Evolutionary conservation across 495 filamentous ascomycete species (phyloP), one percentile per base, ranked within the genome.

Genomic region (Hypoxylon trugodes): DNA sequence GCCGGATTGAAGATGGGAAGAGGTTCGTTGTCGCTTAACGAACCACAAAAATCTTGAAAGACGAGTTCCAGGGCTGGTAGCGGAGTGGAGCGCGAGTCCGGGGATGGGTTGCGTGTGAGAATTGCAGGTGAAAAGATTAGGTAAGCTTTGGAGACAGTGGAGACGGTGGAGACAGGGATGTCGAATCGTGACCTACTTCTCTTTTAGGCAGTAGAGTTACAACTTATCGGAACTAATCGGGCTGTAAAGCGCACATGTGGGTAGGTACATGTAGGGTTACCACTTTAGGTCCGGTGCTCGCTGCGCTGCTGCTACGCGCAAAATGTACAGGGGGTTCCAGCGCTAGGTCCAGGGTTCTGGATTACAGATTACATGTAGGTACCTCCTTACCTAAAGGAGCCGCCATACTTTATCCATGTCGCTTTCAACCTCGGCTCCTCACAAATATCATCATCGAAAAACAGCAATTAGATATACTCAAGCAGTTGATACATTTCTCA

Each of bases 21-120:
- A 16, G 43, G 22, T 59, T 63, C 51, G 56, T 64, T 32, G 55
- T 61, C 63, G 57, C 50, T 56, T 56, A 61, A 61, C 28, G 63
- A 49, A 54, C 41, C 46, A 52, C 41, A 50, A 43, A 51, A 33
- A 33, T 54, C 30, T 60, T 32, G 55, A 16, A 64, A 49, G 9
- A 55, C 49, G n/a, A n/a, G n/a, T n/a, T n/a, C n/a, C n/a, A n/a
- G 32, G 36, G 24, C 32, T 58, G 36, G 30, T 19, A 26, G 32
- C 15, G 38, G 45, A 43, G 57, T 58, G 51, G 63, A 61, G 35
- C 56, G 6, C 25, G 6, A 6, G 7, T 19, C 18, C 26, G 30
- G n/a, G 19, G 24, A 33, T 19, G 52, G 35, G 35, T 26, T 15
- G 21, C 6, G n/a, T n/a, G n/a, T n/a, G n/a, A 35, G 21, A 2